A percentile compares a stretch with the other conserved stretches of the same genome.
Conservation (phyloP, 2,329 filamentous ascomycete genomes). For the Paraphoma sp. region DNA sequence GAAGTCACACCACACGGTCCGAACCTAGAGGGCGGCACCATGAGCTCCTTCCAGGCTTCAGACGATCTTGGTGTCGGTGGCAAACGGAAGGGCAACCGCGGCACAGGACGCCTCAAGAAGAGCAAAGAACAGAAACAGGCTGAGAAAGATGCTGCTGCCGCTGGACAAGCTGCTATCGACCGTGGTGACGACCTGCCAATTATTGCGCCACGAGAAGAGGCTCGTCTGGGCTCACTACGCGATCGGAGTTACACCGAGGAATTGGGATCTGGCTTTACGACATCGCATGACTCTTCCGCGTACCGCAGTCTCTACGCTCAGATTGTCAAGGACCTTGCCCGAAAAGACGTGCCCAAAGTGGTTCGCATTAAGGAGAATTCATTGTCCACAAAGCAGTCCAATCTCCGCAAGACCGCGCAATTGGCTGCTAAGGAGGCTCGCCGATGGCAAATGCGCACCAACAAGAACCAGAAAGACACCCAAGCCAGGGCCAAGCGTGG, state of each 20-base stretch:
- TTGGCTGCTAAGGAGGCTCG: slow-evolving; percentile 96
- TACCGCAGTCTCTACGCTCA: slow-evolving; percentile 98
- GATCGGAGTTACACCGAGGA: slow-evolving; percentile 59
- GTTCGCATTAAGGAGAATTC: slow-evolving; percentile 88
- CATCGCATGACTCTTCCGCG: slow-evolving; percentile 81
- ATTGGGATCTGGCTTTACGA: slow-evolving; percentile 43
- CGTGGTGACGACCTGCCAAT: slow-evolving; percentile 75
- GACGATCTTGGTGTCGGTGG: slow-evolving; percentile 54
- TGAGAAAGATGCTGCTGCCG: slow-evolving; percentile 79
- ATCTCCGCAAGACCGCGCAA: slow-evolving; percentile 96
- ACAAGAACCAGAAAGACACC: slow-evolving; percentile 98
- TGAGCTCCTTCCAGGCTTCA: slow-evolving; percentile 80
- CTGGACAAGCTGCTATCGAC: slow-evolving; percentile 83
- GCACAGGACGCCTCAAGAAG: slow-evolving; percentile 77
- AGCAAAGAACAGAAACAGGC: slow-evolving; percentile 77
- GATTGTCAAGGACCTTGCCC: slow-evolving; percentile 93
- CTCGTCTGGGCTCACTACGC: slow-evolving; percentile 53
- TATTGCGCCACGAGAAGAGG: slow-evolving; percentile 66
- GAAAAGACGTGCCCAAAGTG: slow-evolving; percentile 92
- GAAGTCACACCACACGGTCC: slow-evolving; percentile 75
- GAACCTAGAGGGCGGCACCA: slow-evolving; percentile 83
- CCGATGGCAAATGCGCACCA: slow-evolving; percentile 95
- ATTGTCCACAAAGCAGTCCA: slow-evolving; percentile 86
- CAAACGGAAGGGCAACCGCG: slow-evolving; percentile 61
- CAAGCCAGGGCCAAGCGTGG: slow-evolving; percentile 96